phyloP scores from a whole-genome alignment of 2,329 filamentous ascomycete genomes.

The Pseudonectria buxi region DNA sequence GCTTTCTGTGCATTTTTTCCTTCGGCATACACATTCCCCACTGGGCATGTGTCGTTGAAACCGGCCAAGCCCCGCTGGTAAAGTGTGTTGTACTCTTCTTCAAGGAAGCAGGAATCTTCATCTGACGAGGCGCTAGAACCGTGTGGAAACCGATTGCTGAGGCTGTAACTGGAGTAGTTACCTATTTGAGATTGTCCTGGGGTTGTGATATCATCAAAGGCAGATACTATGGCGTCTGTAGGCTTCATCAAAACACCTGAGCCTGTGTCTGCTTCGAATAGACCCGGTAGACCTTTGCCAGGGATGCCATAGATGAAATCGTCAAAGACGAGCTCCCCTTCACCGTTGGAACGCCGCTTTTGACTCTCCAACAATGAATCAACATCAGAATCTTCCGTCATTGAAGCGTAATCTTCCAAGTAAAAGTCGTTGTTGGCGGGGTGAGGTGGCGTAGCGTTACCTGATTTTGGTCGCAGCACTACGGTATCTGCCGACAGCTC shows the following conservation, averaged over 20 bases:
- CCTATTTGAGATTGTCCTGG: too few relatives aligned
- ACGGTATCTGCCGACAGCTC: conserved; percentile 13
- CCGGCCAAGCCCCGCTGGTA: too few relatives aligned
- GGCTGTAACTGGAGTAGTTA: too few relatives aligned
- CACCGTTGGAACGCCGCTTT: conserved; percentile 8
- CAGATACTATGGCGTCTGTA: neutral
- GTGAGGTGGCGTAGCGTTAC: neutral
- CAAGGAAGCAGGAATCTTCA: too few relatives aligned
- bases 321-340: conserved; percentile 22
- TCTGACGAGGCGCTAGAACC: too few relatives aligned
- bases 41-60: too few relatives aligned
- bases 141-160: too few relatives aligned
- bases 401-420: conserved; percentile 10
- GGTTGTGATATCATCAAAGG: too few relatives aligned
- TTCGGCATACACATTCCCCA: neutral
- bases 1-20: conserved; percentile 17
- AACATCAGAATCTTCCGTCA: conserved; percentile 22
- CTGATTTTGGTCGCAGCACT: conserved; percentile 5
- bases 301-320: conserved; percentile 17
- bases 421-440: neutral
- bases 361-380: conserved; percentile 20
- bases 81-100: too few relatives aligned
- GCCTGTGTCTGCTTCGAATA: conserved; percentile 18
- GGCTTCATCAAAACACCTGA: conserved; percentile 2
- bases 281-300: conserved; percentile 20